These are phyloP conservation scores for Pseudocercospora musae DNA, from an alignment of 2,329 filamentous ascomycete genomes.

Conservation along the genomic window DNA sequence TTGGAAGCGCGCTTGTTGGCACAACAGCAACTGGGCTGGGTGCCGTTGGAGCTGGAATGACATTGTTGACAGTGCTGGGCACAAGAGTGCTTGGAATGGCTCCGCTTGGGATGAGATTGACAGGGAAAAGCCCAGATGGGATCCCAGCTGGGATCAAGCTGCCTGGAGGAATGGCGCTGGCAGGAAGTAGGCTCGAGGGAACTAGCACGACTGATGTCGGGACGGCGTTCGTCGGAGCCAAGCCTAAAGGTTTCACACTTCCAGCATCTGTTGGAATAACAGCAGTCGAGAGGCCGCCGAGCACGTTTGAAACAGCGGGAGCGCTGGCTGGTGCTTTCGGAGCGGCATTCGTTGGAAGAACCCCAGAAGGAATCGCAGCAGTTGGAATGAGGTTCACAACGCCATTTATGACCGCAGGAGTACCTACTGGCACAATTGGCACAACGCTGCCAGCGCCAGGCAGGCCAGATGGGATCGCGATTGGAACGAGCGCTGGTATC, in stretches of 20 bases:
- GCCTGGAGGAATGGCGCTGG: neutral
- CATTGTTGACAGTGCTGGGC: neutral
- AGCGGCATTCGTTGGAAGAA: neutral
- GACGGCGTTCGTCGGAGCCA: too few relatives aligned
- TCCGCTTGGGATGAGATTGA: neutral
- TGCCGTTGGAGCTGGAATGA: neutral
- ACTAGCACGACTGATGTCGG: neutral
- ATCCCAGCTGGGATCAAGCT: neutral
- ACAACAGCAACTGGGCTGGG: neutral
- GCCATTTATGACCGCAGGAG: neutral
- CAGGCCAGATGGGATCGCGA: neutral
- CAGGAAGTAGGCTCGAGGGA: neutral
- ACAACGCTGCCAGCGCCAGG: neutral
- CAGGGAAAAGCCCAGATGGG: neutral
- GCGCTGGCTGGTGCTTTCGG: neutral
- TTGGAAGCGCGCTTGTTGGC: neutral
- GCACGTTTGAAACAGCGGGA: neutral
- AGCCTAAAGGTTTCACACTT: too few relatives aligned
- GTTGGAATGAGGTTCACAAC: neutral
- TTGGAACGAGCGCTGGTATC: neutral
- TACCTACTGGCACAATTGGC: neutral
- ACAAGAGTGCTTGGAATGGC: neutral
- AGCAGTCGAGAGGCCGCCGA: neutral
- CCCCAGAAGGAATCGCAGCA: neutral
- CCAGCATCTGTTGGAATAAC: neutral